These are phyloP conservation scores for Protomyces pachydermus DNA, from an alignment of 1,139 yeast genomes.

Conservation along the genomic window DNA sequence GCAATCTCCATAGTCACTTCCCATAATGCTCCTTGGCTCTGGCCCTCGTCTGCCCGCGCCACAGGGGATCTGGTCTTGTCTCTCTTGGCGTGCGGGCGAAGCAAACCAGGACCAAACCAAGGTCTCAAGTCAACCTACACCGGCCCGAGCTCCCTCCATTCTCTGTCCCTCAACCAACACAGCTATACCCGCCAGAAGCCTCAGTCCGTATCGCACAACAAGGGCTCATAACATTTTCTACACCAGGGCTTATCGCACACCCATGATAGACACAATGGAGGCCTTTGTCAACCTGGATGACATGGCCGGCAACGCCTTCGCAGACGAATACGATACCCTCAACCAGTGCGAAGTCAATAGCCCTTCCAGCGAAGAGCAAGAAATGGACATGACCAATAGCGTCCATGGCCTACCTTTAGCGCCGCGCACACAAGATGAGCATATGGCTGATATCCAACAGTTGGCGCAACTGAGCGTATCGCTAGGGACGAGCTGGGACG, in stretches of 20 bases:
- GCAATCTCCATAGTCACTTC: no score
- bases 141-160: no score
- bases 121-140: no score
- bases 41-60: no score
- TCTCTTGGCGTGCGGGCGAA: no score
- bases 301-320: slow-evolving; percentile 6
- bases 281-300: slow-evolving; percentile 19
- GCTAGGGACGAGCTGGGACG: slow-evolving; percentile 13
- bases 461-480: neutral
- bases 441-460: slow-evolving; percentile 5
- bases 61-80: no score
- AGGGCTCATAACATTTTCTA: no score
- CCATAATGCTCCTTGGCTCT: no score
- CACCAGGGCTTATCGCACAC: neutral
- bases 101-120: no score
- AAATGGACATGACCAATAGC: slow-evolving; percentile 10
- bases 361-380: slow-evolving; percentile 12
- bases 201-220: no score
- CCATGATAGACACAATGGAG: slow-evolving; percentile 20
- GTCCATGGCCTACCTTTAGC: neutral
- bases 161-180: no score
- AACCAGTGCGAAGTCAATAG: slow-evolving; percentile 7
- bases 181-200: no score
- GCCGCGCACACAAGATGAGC: neutral
- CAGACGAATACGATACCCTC: slow-evolving; percentile 21